Evolutionary conservation across 441 rosid species (phyloP), one percentile per base, ranked within the genome.

Genomic region (Corymbia citriodora): DNA sequence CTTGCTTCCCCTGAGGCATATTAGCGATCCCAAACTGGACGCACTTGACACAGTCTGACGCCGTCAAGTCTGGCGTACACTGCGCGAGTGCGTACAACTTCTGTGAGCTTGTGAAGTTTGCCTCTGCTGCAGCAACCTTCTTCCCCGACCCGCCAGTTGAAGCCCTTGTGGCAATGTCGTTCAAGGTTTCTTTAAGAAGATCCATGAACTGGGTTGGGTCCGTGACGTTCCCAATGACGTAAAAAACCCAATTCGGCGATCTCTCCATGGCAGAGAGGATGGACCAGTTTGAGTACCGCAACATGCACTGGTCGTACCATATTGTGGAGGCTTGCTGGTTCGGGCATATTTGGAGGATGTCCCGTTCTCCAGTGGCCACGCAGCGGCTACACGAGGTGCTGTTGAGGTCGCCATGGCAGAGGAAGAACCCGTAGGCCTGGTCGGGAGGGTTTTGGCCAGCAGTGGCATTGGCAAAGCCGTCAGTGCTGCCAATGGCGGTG

Each of bases 401-500:
- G 25, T 33, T 9, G 12, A 70, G 25, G 25, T 70, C 82, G 1
- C 82, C 16, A 1, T 49, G 45, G 82, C 82, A 72, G 49, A 72
- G 82, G 82, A 36, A 72, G 82, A 72, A 15, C 82, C 49, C 49
- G 25, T 72, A 72, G 82, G 82, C 82, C 49, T 2, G 27, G 23
- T 72, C 27, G 0, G 23, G 27, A 72, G 82, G 27, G 82, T 36
- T 36, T 72, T 72, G 49, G 82, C 82, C 49, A 0, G 27, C 9
- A 0, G 1, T 72, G 82, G 15, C 82, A 19, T 36, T 19, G 82
- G 49, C 49, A 0, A 36, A 36, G 15, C 82, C 49, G 15, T 36
- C 0, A 8, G 82, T 9, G 82, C 12, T 36, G 49, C 40, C 12
- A 1, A 49, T 1, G 1, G 27, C 82, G 0, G 82, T 8, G 1